A percentile compares a stretch with the other conserved stretches of the same genome.
These are phyloP conservation scores for Vairimorpha ceranae DNA, from an alignment of 371 early-diverging fungal genomes.

Conservation along the genomic window DNA sequence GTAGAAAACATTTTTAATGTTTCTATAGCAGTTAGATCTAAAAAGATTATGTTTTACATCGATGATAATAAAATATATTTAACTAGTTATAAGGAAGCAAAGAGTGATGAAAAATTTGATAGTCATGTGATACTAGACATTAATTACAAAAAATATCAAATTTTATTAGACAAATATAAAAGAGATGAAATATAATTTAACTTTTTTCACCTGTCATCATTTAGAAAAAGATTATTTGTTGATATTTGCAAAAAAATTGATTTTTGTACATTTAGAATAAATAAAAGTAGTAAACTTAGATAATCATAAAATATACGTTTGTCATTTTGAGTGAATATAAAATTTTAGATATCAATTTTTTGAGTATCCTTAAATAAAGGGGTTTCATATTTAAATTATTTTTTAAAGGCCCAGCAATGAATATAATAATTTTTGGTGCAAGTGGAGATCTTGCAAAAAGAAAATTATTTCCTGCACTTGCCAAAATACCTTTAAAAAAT, in stretches of 20 bases:
- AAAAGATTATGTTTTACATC: slow-evolving; percentile 14
- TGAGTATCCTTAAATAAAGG: too few species aligned
- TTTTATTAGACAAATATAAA: neutral
- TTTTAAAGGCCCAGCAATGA: slow-evolving; percentile 20
- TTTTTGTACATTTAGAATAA: too few species aligned
- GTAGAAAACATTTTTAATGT: slow-evolving; percentile 61
- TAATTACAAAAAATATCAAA: neutral
- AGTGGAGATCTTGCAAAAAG: slow-evolving; percentile 65
- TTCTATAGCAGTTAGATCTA: slow-evolving; percentile 57
- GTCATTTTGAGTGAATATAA: too few species aligned
- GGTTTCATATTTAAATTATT: too few species aligned
- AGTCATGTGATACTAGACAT: slow-evolving; percentile 27
- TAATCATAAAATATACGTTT: too few species aligned
- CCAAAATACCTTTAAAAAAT: slow-evolving; percentile 70
- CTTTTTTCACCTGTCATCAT: too few species aligned
- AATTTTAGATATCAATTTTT: too few species aligned
- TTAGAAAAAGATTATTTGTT: too few species aligned
- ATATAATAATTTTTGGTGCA: slow-evolving; percentile 61
- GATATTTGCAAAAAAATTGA: too few species aligned
- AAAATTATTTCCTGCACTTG: slow-evolving; percentile 90
- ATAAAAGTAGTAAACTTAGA: too few species aligned
- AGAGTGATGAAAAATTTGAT: neutral
- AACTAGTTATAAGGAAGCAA: neutral
- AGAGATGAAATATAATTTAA: neutral
- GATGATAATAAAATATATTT: slow-evolving; percentile 23